Base-by-base conservation (phyloP, 2,329 filamentous ascomycete species). In the Epichloe coenophiala region DNA sequence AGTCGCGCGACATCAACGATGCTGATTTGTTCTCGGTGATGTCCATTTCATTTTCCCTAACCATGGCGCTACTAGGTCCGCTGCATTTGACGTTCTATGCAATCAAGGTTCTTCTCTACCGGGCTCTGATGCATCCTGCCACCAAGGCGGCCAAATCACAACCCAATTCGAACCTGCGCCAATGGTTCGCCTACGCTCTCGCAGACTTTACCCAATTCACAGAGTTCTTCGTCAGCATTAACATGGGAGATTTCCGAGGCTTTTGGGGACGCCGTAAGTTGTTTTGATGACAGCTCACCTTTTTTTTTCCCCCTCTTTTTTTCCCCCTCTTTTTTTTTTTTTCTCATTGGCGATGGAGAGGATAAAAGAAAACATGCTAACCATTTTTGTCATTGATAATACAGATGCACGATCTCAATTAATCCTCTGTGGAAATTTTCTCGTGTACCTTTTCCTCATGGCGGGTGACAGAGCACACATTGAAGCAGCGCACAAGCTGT, bases 361-460 rank as follows among this genome's bases (percentile, higher is more conserved):
- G 6, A 7, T 7, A n/a, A n/a, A n/a, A n/a, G 6, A 9, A 17
- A 7, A 13, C 13, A 15, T 43, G 13, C 33, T 11, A 5, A 39
- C 49, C 2, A 31, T 36, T n/a, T 0, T n/a, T n/a, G n/a, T 44
- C 17, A 15, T 23, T 6, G 8, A 19, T 19, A 11, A 38, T 11
- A 31, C 7, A 61, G 63, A 66, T 50, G 56, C 58, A 11, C 65
- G 71, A 13, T 71, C 69, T 7, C 71, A 74, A 50, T 58, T 74
- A 1, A 72, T 73, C 3, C 60, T 73, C 0, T 71, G 68, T 38
- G 70, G 71, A 15, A 74, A 74, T 54, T 73, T 74, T 48, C 61
- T 74, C 45, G 71, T 74, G 27, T 72, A 72, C 52, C 62, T 74
- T 0, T 74, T 74, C 45, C 61, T 74, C 1, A 60, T 72, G 4